phyloP scores from a whole-genome alignment of 805 yeast genomes.

The Tanozyma kutaoensis region DNA sequence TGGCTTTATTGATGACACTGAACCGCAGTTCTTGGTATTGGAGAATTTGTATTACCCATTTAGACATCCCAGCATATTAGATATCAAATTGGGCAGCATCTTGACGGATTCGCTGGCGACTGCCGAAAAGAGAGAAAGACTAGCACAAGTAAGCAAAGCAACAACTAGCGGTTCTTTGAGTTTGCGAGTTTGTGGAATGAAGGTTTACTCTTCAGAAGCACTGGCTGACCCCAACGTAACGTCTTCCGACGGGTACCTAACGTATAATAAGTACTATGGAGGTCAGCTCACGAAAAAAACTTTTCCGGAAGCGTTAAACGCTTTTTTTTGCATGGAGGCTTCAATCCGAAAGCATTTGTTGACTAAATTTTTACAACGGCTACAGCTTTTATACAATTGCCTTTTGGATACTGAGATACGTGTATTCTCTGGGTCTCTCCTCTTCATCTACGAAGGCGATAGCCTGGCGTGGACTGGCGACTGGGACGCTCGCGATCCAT shows the following conservation, averaged over 20 bases:
- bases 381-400: conserved; percentile 56
- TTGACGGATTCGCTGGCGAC: conserved; percentile 43
- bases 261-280: conserved; percentile 62
- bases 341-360: conserved; percentile 19
- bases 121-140: conserved; percentile 46
- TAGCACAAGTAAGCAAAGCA: conserved; percentile 44
- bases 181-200: conserved; percentile 85
- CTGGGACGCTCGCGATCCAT: background rate
- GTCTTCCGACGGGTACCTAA: conserved; percentile 27
- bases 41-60: conserved; percentile 57
- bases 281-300: conserved; percentile 34
- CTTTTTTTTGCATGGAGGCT: conserved; percentile 25
- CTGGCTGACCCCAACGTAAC: conserved; percentile 5
- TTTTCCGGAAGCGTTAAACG: conserved; percentile 30
- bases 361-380: conserved; percentile 36
- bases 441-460: conserved; percentile 68
- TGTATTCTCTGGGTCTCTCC: conserved; percentile 57
- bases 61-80: conserved; percentile 58
- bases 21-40: conserved; percentile 41
- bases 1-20: conserved; percentile 1
- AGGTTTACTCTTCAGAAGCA: conserved; percentile 21
- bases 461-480: conserved; percentile 24
- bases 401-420: conserved; percentile 49
- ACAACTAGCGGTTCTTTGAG: conserved; percentile 77
- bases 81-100: conserved; percentile 66